Base-by-base conservation (phyloP, 2,329 filamentous ascomycete species). In the Epichloe baconii region DNA sequence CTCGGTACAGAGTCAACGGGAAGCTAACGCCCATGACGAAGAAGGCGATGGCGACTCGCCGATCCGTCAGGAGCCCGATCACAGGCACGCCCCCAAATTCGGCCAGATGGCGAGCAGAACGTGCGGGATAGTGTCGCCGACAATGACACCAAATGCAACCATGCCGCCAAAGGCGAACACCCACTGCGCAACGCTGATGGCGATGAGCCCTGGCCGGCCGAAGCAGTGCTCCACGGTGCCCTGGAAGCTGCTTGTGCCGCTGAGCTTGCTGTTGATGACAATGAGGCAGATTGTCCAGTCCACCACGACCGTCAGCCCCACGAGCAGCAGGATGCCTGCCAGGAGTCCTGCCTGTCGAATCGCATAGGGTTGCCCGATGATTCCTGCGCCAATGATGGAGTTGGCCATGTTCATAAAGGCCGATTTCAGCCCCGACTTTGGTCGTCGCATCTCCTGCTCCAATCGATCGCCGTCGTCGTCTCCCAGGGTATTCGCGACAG, bases 331-430 rank as follows among this genome's bases (percentile, higher is more conserved):
- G 5, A 91, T 74, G 31, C 93, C 93, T 38, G 86, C 84, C 15
- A 87, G 66, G 59, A 98, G 77, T 6, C 93, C 93, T 7, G 93
- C 93, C 71, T 97, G 90, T 53, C 81, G 82, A 64, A 98, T 85
- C n/a, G 93, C 93, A 69, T 97, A 98, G 12, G 93, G 90, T 69
- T 98, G 93, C 3, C 87, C 81, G 61, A 85, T 84, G 66, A 85
- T 85, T 49, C 82, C 81, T 2, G 82, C 82, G 40, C 82, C 82
- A 58, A 98, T 96, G 66, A 98, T 98, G 61, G 87, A 94, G 72
- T 98, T 98, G 56, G 93, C 91, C 93, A 98, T 98, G 70, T 98
- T 98, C 89, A 97, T 95, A 59, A 98, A 97, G 3, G 93, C 91
- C 64, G 85, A 88, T 55, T 79, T 76, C 70, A 97, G 77, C 5